phyloP scores from a whole-genome alignment of 148 eudicot genomes.

The Vaccinium vitisidaea region DNA sequence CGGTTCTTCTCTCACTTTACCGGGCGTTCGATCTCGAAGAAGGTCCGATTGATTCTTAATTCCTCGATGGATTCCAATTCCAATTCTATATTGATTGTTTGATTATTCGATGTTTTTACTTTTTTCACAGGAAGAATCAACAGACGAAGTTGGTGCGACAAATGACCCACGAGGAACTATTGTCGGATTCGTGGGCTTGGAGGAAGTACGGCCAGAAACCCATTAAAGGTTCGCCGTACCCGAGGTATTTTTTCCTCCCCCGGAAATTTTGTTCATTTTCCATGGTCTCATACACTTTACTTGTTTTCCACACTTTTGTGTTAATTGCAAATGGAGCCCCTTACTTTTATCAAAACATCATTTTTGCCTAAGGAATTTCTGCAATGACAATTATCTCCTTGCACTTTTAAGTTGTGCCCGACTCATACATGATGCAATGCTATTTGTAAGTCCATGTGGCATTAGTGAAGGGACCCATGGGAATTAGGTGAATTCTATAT shows the following conservation, averaged over 20 bases:
- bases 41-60: slow-evolving; percentile 20
- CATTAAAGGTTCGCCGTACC: slow-evolving; percentile 85
- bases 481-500: not conserved
- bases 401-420: not conserved
- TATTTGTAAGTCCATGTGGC: not conserved
- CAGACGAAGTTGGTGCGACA: slow-evolving; percentile 38
- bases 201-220: slow-evolving; percentile 91
- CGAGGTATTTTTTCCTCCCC: slow-evolving; percentile 48
- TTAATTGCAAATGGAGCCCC: not conserved
- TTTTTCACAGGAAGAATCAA: slow-evolving; percentile 42
- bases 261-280: not conserved
- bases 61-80: not conserved
- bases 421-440: not conserved
- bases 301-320: not conserved
- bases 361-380: not conserved
- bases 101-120: not conserved
- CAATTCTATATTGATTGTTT: not conserved
- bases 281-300: not conserved
- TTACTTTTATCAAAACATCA: not conserved
- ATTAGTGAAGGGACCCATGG: not conserved
- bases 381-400: not conserved
- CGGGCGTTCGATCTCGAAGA: slow-evolving; percentile 19
- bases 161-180: slow-evolving; percentile 47
- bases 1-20: slow-evolving; percentile 18
- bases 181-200: slow-evolving; percentile 76